Percentiles rank a stretch among this genome's conserved stretches.
These are phyloP conservation scores for Curvularia eragrostidis DNA, from an alignment of 2,329 filamentous ascomycete genomes.

Conservation along the genomic window DNA sequence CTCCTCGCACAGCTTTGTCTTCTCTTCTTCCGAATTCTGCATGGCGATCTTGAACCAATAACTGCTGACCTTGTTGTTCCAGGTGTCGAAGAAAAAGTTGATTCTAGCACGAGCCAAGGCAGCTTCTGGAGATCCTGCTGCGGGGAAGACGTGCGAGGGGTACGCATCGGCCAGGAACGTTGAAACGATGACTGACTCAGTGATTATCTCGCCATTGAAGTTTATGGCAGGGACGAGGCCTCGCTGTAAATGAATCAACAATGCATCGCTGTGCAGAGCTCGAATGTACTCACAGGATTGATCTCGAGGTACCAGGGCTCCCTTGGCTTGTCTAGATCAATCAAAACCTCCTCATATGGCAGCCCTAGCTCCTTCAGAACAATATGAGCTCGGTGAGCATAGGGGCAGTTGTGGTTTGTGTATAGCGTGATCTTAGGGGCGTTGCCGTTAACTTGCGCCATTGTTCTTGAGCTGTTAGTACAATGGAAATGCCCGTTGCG, in stretches of 20 bases:
- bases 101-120: conserved; percentile 71
- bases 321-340: conserved; percentile 73
- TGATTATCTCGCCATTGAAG: conserved; percentile 69
- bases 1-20: conserved; percentile 57
- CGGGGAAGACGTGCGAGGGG: conserved; percentile 70
- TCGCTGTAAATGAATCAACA: conserved; percentile 51
- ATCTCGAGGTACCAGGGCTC: conserved; percentile 76
- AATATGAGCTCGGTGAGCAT: conserved; percentile 78
- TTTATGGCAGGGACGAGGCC: conserved; percentile 76
- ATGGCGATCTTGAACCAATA: conserved; percentile 56
- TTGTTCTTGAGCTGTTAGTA: conserved; percentile 11
- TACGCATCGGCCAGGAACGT: conserved; percentile 74
- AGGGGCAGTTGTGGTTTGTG: conserved; percentile 74
- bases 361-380: conserved; percentile 70
- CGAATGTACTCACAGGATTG: conserved; percentile 63
- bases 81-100: conserved; percentile 75
- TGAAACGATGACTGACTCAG: conserved; percentile 75
- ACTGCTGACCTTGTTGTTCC: conserved; percentile 65
- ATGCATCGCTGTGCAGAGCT: neutral
- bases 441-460: conserved; percentile 35
- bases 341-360: conserved; percentile 72
- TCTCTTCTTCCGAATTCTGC: conserved; percentile 57
- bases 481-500: neutral
- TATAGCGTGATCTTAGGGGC: conserved; percentile 68
- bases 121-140: conserved; percentile 58